Conservation (phyloP, 129 eudicot species). For the Scalesia atractyloides region DNA sequence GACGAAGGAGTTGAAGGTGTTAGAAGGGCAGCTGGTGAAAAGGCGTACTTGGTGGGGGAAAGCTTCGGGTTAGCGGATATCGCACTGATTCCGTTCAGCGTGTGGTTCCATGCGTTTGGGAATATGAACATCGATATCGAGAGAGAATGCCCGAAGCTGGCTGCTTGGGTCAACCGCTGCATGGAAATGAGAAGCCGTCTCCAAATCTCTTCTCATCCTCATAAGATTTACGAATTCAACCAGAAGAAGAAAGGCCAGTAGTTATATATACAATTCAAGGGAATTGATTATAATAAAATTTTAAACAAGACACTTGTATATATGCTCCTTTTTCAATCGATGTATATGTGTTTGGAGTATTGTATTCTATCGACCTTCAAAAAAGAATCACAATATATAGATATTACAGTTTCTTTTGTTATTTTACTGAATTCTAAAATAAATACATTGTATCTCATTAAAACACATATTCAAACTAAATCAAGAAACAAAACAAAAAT, state of each 20-base stretch:
- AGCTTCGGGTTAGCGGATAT: slow-evolving; percentile 36
- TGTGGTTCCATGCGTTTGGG: slow-evolving; percentile 19
- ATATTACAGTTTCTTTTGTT: no score
- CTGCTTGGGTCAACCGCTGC: slow-evolving; percentile 36
- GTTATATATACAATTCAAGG: no score
- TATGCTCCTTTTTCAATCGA: no score
- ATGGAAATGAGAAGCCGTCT: slow-evolving; percentile 27
- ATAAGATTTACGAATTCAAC: slow-evolving; percentile 15
- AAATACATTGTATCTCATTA: no score
- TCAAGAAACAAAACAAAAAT: no score
- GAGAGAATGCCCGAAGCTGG: slow-evolving; percentile 30
- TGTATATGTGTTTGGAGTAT: no score
- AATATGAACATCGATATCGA: slow-evolving; percentile 21
- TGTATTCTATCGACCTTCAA: no score
- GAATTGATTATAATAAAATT: no score
- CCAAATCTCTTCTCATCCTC: slow-evolving; percentile 25
- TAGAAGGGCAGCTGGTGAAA: slow-evolving; percentile 25
- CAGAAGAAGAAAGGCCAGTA: background rate
- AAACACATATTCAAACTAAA: no score
- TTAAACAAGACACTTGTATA: no score
- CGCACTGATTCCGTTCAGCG: slow-evolving; percentile 6
- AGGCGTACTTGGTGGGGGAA: slow-evolving; percentile 29
- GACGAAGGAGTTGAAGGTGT: slow-evolving; percentile 31
- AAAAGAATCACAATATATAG: no score
- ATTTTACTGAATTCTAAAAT: no score